Conservation (phyloP, 805 yeast species). For the Tanozyma kutaoensis region DNA sequence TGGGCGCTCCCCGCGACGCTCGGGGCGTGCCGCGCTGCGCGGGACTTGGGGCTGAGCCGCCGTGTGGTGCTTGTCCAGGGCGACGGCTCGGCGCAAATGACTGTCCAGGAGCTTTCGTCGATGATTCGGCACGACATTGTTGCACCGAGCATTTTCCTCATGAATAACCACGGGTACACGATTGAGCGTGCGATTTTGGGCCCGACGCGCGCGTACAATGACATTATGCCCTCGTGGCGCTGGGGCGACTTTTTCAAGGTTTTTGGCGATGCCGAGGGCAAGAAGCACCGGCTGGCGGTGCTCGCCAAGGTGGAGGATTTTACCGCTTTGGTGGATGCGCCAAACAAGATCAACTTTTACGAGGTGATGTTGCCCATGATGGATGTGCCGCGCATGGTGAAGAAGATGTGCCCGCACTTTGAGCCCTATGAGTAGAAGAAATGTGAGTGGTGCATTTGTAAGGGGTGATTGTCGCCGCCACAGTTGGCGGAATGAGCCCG, state of each 20-base stretch:
- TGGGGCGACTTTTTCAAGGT: slow-evolving; percentile 59
- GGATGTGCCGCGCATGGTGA: too few species aligned
- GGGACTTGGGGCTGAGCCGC: slow-evolving; percentile 34
- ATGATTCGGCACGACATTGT: slow-evolving; percentile 44
- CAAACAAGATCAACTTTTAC: too few species aligned
- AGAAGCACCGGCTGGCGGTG: slow-evolving; percentile 5
- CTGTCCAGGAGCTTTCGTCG: slow-evolving; percentile 70
- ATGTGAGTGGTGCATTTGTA: too few species aligned
- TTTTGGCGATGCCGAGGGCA: slow-evolving; percentile 36
- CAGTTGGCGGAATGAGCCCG: too few species aligned
- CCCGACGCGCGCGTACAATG: slow-evolving; percentile 64
- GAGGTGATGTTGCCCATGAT: too few species aligned
- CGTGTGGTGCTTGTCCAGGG: slow-evolving; percentile 72
- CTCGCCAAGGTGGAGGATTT: too few species aligned
- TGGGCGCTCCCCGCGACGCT: slow-evolving; percentile 78
- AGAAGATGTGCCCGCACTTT: too few species aligned
- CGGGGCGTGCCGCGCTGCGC: slow-evolving; percentile 67
- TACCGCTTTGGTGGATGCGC: too few species aligned
- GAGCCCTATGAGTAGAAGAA: too few species aligned
- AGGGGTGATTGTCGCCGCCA: too few species aligned
- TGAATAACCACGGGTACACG: slow-evolving; percentile 83
- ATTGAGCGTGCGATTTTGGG: slow-evolving; percentile 84
- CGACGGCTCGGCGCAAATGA: slow-evolving; percentile 93
- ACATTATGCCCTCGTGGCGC: slow-evolving; percentile 69
- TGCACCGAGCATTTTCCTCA: slow-evolving; percentile 51